Evolutionary conservation across 2,329 filamentous ascomycete species (phyloP), one percentile per base, ranked within the genome.

Genomic region (Fusarium euwallaceae): DNA sequence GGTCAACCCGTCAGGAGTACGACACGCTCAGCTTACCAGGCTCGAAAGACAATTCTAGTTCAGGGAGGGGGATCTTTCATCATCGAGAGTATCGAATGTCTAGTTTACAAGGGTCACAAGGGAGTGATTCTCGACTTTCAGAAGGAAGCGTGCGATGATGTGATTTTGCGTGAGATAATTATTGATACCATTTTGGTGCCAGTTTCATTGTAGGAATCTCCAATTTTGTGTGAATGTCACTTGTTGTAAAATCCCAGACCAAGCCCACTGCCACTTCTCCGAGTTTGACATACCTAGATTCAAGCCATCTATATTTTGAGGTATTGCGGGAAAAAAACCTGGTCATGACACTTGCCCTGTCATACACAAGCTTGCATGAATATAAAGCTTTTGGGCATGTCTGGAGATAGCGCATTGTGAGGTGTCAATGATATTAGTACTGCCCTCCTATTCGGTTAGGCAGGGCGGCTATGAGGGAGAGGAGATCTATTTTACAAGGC

Each of bases 1-100:
- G 63, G 67, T 74, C 51, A 32, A 60, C 48, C 43, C 63, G 55
- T 39, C 64, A 56, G 41, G 71, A 69, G 32, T 74, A 74, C 69
- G 71, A 71, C 59, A 51, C 71, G 61, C 63, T 69, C 63, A 71
- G 71, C 67, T 74, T 74, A 72, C 71, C 71, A 74, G 71, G 64
- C 9, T 58, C 36, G 17, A 74, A 74, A 74, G 71, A 71, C 20
- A 67, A 61, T 5, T 71, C 67, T 4, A 74, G 61, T 3, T 69
- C 71, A 2, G 39, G 29, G 1, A 71, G 65, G 34, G 66, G 48
- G 2, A 58, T 66, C 11, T 41, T 71, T 58, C 39, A 71, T 22
- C 39, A 74, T 60, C 56, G 51, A 27, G 71, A 72, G 14, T 51
- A 68, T 5, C 20, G 32, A n/a, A 8, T 62, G 37, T 67, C 68